These are phyloP conservation scores for Sphagnum fallax DNA, from an alignment of 228 moss, liverwort and hornwort species.

Conservation along the genomic window DNA sequence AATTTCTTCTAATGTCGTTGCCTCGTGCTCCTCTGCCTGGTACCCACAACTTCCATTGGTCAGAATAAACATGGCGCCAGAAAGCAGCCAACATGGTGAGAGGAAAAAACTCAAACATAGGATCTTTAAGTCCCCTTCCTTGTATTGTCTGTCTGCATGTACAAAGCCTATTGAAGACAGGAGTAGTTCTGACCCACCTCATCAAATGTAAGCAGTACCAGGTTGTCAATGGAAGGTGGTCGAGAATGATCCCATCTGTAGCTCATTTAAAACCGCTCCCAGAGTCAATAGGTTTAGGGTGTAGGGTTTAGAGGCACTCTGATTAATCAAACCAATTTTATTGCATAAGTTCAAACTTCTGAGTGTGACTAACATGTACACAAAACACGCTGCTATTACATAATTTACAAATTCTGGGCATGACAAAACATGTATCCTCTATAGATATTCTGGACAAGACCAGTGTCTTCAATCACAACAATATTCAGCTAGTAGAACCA, in stretches of 20 bases:
- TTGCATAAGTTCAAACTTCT: not conserved
- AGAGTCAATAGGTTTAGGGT: not conserved
- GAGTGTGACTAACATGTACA: not conserved
- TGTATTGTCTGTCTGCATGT: not conserved
- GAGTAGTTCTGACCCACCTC: slow-evolving; percentile 43
- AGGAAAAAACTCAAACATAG: not conserved
- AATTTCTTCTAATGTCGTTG: slow-evolving; percentile 48
- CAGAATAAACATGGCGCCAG: not conserved
- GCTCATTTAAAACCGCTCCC: not conserved
- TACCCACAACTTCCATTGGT: not conserved
- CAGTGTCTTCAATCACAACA: not conserved
- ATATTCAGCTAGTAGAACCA: not conserved
- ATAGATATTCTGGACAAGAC: no score
- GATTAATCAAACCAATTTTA: not conserved
- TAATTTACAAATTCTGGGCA: not conserved
- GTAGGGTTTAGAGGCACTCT: not conserved
- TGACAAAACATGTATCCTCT: not conserved
- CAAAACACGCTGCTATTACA: not conserved
- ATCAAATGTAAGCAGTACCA: slow-evolving; percentile 72
- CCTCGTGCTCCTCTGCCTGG: slow-evolving; percentile 90
- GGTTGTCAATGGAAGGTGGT: slow-evolving; percentile 73
- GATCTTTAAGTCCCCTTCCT: not conserved
- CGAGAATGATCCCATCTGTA: slow-evolving; percentile 79
- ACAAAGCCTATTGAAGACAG: not conserved
- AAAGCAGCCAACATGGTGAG: not conserved